A percentile compares a stretch with the other conserved stretches of the same genome.
These are phyloP conservation scores for Madurella mycetomatis DNA, from an alignment of 2,329 filamentous ascomycete species.

Conservation along the genomic window DNA sequence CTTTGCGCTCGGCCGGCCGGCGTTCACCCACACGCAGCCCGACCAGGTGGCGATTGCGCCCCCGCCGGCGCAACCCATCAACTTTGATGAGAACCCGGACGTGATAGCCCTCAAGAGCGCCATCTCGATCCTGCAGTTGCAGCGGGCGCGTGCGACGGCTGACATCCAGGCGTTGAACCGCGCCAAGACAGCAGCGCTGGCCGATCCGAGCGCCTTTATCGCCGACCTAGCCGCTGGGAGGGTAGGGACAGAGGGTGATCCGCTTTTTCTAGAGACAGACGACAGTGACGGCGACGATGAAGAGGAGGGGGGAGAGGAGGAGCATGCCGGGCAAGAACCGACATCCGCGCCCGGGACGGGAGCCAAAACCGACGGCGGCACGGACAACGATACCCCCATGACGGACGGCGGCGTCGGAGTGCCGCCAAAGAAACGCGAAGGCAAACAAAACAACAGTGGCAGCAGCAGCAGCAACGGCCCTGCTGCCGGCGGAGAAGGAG, in stretches of 20 bases:
- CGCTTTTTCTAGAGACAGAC: conserved; percentile 23
- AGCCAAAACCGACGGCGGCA: neutral
- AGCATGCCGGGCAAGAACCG: neutral
- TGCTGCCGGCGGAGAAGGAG: neutral
- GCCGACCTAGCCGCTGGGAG: conserved; percentile 62
- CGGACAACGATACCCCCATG: conserved; percentile 4
- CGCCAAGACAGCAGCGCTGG: conserved; percentile 66
- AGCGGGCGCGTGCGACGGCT: conserved; percentile 69
- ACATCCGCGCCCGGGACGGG: conserved; percentile 12
- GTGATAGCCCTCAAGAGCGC: conserved; percentile 81
- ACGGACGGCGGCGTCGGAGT: neutral
- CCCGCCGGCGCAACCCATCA: conserved; percentile 49
- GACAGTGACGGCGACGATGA: conserved; percentile 31
- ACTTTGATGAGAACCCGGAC: conserved; percentile 69
- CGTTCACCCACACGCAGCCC: conserved; percentile 41
- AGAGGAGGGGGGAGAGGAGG: conserved; percentile 27
- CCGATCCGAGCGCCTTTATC: conserved; percentile 67
- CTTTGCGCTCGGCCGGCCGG: conserved; percentile 33
- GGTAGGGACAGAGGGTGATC: conserved; percentile 41
- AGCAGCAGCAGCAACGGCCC: neutral
- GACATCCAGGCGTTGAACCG: conserved; percentile 69
- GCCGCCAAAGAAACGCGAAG: too few species aligned
- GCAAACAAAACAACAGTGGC: neutral
- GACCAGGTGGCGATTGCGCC: conserved; percentile 41
- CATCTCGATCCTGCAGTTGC: conserved; percentile 81